A percentile compares a stretch with the other conserved stretches of the same genome.
Evolutionary conservation across 441 rosid species (phyloP).

Genomic region (Aleurites moluccanus): DNA sequence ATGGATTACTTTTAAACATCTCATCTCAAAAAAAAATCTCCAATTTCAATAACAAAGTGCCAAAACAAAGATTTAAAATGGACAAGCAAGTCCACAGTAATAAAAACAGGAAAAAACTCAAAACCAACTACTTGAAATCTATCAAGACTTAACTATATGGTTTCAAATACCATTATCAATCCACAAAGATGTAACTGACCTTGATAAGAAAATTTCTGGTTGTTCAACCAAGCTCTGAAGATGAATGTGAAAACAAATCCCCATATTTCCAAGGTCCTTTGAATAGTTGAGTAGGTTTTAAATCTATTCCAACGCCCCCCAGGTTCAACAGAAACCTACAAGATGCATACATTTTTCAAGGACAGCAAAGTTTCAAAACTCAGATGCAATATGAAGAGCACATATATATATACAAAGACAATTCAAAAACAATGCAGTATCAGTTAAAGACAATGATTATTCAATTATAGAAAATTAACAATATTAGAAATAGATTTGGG

Average conservation of each 20-base stretch:
- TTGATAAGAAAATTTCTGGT: constrained; percentile 80
- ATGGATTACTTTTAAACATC: background rate
- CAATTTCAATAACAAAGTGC: background rate
- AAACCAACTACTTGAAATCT: background rate
- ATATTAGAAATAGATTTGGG: background rate
- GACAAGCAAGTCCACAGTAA: background rate
- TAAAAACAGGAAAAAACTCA: background rate
- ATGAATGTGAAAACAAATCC: constrained; percentile 74
- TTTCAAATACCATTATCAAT: too few species aligned
- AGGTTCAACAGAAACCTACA: constrained; percentile 91
- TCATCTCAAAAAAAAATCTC: background rate
- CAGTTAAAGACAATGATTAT: background rate
- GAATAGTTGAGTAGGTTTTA: constrained; percentile 89
- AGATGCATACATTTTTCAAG: constrained; percentile 9
- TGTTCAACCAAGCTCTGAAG: constrained; percentile 83
- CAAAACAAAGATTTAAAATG: background rate
- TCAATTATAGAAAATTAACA: background rate
- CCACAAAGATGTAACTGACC: constrained; percentile 41
- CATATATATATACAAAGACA: background rate
- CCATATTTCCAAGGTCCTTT: constrained; percentile 96
- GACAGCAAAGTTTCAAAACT: background rate
- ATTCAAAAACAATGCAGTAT: background rate
- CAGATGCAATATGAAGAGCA: too few species aligned
- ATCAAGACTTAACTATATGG: background rate
- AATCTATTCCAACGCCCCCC: constrained; percentile 98